Base-by-base conservation (phyloP, 345 rosid genomes). In the Syzygium oleosum region DNA sequence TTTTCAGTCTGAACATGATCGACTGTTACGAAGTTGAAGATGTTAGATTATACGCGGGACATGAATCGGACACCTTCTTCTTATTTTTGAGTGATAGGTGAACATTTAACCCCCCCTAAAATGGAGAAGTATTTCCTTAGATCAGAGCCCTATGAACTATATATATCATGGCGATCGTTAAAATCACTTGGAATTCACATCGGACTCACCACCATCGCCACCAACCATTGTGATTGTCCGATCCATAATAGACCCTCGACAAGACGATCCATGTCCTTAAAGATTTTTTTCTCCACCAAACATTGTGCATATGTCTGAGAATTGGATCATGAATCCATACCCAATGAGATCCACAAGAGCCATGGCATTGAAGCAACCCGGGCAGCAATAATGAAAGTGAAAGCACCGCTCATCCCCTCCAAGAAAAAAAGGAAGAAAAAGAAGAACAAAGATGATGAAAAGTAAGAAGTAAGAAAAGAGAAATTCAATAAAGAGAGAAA, bases 11-110 rank as follows among this genome's bases (percentile, higher is more conserved):
- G 43, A 9, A 68, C 46, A 4, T 34, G 46, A 34, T 34, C 9
- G 46, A 17, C 13, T 1, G 7, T 34, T 19, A 6, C 6, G 49
- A 73, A 73, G 25, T 73, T 73, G 49, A 9, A 34, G 49, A 19
- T 17, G 49, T 4, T 34, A 34, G 25, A 34, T 73, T 17, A 73
- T 68, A 34, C 2, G 25, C 9, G 41, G 25, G 49, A 17, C 49
- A 17, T 4, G 46, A 73, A 13, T 5, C 22, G 5, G 25, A 4
- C 25, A 73, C 19, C 46, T 34, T 68, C 5, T 9, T 23, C 4
- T 9, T 9, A 34, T 34, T 73, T 38, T 0, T 19, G 1, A 73
- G 34, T 9, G 80, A 9, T 73, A 0, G 1, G 14, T 38, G 27
- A 19, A 73, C 27, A 73, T 38, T 34, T 16, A 3, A 63, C 5